Base-by-base conservation (phyloP, 345 rosid genomes). In the Nasturtium officinale region DNA sequence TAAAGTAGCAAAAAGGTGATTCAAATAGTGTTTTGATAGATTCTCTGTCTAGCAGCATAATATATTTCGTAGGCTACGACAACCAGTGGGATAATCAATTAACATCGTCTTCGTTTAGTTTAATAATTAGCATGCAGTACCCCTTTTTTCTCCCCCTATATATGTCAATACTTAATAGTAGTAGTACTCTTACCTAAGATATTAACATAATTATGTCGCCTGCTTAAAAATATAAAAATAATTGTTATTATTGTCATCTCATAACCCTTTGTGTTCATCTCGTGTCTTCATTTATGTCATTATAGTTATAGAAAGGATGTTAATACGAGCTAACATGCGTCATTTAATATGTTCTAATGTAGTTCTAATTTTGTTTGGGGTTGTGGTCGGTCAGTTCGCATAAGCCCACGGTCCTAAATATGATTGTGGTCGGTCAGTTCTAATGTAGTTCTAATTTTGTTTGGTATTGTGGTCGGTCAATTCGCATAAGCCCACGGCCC, bases 181-280 rank as follows among this genome's bases (percentile, higher is more conserved):
- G 17, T 4, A 60, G 51, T 51, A 51, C 46, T 18, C 69, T 61
- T 51, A 72, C 21, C 68, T 25, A 61, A 51, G 28, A 50, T 61
- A 51, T 25, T 46, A 59, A 71, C 67, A 47, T 46, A 26, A 66
- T 53, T 26, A 67, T 67, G 72, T 53, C 61, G 76, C 32, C 76
- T 68, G 68, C 52, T 30, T 33, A 46, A 32, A 21, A 69, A 35
- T 15, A 7, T 23, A 30, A 32, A 62, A 16, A 45, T 2, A 47
- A 9, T 9, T 33, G 38, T 4, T 18, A 47, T 47, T 26, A 70
- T 59, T 59, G 28, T 23, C 17, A 32, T n/a, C n/a, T n/a, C n/a
- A 46, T 30, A 30, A 56, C 38, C 23, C 40, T 61, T 12, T 29
- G 3, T 47, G 12, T 64, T 47, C 40, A 18, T 18, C 6, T 40